Conservation (phyloP, 306 rosid species). For the Astragalus membranaceus region DNA sequence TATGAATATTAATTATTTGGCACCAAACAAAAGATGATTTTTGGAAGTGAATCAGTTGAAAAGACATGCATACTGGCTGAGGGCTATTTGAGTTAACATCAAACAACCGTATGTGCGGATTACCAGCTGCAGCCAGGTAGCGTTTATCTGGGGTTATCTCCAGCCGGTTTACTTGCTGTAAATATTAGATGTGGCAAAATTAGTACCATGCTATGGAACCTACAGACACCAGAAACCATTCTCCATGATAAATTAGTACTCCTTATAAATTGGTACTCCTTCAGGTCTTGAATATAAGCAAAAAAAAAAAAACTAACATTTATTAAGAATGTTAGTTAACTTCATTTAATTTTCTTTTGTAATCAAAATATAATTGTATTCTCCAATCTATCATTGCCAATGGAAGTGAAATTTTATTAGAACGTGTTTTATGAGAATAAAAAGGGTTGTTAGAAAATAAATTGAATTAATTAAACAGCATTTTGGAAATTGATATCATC, state of each 20-base stretch:
- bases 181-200: slow-evolving; percentile 18
- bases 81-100: slow-evolving; percentile 89
- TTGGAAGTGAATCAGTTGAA: background rate
- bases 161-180: slow-evolving; percentile 86
- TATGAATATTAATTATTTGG: background rate
- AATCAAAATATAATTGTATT: too few species aligned
- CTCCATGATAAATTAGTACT: background rate
- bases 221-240: slow-evolving; percentile 2
- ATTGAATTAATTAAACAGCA: too few species aligned
- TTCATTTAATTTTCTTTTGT: too few species aligned
- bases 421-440: too few species aligned
- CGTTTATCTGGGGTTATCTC: slow-evolving; percentile 98
- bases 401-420: too few species aligned
- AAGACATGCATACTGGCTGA: slow-evolving; percentile 73
- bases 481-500: too few species aligned
- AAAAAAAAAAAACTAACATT: too few species aligned
- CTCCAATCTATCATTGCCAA: too few species aligned
- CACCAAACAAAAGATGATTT: background rate
- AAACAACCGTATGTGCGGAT: slow-evolving; percentile 91
- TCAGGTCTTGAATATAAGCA: too few species aligned
- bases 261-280: too few species aligned
- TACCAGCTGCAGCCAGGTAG: slow-evolving; percentile 93
- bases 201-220: slow-evolving; percentile 6
- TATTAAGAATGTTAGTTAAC: too few species aligned
- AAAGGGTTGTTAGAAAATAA: too few species aligned